Conservation (phyloP, 768 basidiomycete genomes). For the Rubroboletus satanas region DNA sequence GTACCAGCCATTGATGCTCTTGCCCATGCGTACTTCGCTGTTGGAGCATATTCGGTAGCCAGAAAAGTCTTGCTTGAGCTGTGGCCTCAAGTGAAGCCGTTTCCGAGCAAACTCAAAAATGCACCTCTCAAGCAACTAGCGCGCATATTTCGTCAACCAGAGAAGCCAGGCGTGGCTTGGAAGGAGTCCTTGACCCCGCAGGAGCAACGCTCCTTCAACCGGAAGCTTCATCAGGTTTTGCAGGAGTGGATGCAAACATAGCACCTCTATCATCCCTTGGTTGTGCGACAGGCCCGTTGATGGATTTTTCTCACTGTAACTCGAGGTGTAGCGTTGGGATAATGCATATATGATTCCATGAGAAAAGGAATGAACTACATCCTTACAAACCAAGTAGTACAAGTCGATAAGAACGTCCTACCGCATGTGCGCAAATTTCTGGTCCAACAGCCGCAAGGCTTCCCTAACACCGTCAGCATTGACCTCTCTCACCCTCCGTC, state of each 20-base stretch:
- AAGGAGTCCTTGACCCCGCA: slow-evolving; percentile 27
- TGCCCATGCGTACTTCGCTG: slow-evolving; percentile 60
- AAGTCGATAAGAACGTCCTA: slow-evolving; percentile 8
- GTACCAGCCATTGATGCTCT: slow-evolving; percentile 68
- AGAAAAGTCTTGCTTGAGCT: slow-evolving; percentile 52
- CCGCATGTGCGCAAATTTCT: slow-evolving; percentile 46
- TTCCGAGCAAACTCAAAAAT: slow-evolving; percentile 47
- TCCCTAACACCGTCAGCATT: slow-evolving; percentile 69
- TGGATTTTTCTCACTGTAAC: neutral
- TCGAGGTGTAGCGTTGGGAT: neutral
- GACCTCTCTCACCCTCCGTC: slow-evolving; percentile 59
- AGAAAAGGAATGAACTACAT: neutral
- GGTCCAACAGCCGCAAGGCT: slow-evolving; percentile 70
- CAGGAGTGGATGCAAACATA: slow-evolving; percentile 23
- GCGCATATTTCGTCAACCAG: slow-evolving; percentile 39
- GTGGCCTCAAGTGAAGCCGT: slow-evolving; percentile 62
- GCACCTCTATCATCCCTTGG: neutral
- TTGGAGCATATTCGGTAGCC: slow-evolving; percentile 49
- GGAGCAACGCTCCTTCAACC: slow-evolving; percentile 36
- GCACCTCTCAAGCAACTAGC: slow-evolving; percentile 47
- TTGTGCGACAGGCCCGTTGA: neutral
- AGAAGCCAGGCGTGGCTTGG: slow-evolving; percentile 10
- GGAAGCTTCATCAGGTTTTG: slow-evolving; percentile 33
- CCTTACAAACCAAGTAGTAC: neutral
- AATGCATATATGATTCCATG: slow-evolving; percentile 2